Base-by-base conservation (phyloP, 2,329 filamentous ascomycete genomes). In the Alternaria sp. region DNA sequence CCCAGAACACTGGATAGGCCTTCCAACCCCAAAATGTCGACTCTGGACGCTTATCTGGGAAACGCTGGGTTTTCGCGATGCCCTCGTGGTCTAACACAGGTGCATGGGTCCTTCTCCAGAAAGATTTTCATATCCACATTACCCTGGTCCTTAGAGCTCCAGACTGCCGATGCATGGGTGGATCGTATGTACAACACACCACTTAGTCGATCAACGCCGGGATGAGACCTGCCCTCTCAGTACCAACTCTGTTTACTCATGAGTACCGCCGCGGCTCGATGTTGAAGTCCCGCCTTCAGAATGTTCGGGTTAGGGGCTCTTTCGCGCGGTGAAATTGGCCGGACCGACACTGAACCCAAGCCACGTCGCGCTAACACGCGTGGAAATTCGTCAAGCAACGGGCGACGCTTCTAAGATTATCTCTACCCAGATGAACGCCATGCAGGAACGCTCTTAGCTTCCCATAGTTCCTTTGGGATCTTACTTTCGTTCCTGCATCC, bases 1-100 rank as follows among this genome's bases (percentile, higher is more conserved):
- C 53, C 62, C 62, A 62, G 54, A 58, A 52, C 54, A 58, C 52
- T 58, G 45, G 47, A 52, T 43, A 43, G 47, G 25, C 36, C 36
- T 9, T 21, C 36, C 40, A 43, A 13, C 32, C 51, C 51, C 51
- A 13, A 25, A 43, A 43, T 32, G 13, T 15, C 19, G 21, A 25
- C 30, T 43, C 30, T 25, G n/a, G 13, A 13, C 28, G 26, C 12
- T 53, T 28, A n/a, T 47, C 46, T 50, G 11, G 47, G 47, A 32
- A 51, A 51, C 26, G 47, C 28, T 51, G 49, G 30, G 17, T 43
- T 23, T 44, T 40, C 12, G 28, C 23, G 51, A 55, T 52, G 19
- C n/a, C 40, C 28, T 21, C 45, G 28, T 43, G 43, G 47, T 32
- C 32, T 54, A 45, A 23, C 40, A 50, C 40, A 36, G 26, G 13